Evolutionary conservation across 2,329 filamentous ascomycete genomes (phyloP).

Genomic region (Dactylella cylindrospora): DNA sequence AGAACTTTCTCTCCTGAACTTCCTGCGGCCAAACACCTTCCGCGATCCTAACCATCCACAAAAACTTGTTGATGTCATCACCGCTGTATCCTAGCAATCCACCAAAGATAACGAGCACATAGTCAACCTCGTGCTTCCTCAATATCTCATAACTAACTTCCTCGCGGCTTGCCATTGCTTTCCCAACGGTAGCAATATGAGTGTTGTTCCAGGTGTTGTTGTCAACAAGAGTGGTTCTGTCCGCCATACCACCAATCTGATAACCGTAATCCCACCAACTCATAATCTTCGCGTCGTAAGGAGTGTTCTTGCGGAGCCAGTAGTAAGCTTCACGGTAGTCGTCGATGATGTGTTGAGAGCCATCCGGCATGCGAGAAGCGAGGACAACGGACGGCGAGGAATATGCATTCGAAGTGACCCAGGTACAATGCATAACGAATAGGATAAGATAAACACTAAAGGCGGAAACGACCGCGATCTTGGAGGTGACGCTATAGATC

Average conservation of each 20-base stretch:
- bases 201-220: constrained; percentile 99
- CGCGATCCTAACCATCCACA: constrained; percentile 99
- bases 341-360: constrained; percentile 97
- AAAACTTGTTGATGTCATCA: constrained; percentile 99
- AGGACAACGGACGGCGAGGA: constrained; percentile 96
- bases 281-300: constrained; percentile 95
- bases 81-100: constrained; percentile 95
- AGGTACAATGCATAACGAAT: constrained; percentile 97
- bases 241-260: constrained; percentile 99
- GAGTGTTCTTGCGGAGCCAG: constrained; percentile 97
- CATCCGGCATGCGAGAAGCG: constrained; percentile 87
- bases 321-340: constrained; percentile 99
- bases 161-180: constrained; percentile 96
- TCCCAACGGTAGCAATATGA: constrained; percentile 97
- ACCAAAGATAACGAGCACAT: constrained; percentile 96
- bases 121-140: constrained; percentile 97
- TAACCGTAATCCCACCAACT: constrained; percentile 99
- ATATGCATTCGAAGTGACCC: constrained; percentile 99
- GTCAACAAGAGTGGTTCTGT: constrained; percentile 93
- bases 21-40: constrained; percentile 99
- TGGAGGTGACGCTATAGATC: constrained; percentile 78
- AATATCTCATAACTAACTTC: constrained; percentile 99
- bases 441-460: constrained; percentile 80
- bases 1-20: constrained; percentile 94
- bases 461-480: constrained; percentile 70